Base-by-base conservation (phyloP, 768 basidiomycete genomes). In the Galerina sulciceps region DNA sequence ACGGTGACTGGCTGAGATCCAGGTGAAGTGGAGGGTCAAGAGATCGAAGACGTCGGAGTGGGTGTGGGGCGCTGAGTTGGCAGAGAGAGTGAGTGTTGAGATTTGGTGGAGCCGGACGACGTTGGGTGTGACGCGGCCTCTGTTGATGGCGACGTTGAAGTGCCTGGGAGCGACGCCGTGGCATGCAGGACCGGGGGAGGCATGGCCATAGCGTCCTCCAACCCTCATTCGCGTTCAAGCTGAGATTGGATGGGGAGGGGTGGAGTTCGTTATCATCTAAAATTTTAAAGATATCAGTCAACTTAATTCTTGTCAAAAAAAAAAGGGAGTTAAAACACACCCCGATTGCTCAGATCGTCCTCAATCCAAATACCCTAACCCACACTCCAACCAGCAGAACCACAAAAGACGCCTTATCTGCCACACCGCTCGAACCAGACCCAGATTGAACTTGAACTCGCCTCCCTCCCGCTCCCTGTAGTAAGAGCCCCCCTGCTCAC, bases 401-500 rank as follows among this genome's bases (percentile, higher is more conserved):
- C 26, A 3, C 6, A 4, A 31, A 31, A 31, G 8, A 31, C 26
- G 0, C 26, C 26, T 5, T 31, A 4, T 1, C 37, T 11, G 15
- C 43, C 26, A 18, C 48, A 40, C 60, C 51, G 20, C 15, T 48
- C 22, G 35, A 35, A 55, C 41, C 22, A 36, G 10, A 9, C 23
- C 37, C 49, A 38, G 43, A 6, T 38, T 18, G 13, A 22, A 23
- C 42, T 15, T 45, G 42, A 20, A 18, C 36, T 26, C 38, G 43
- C 50, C 57, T 53, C 20, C 15, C 37, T 13, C 45, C 55, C 46
- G 43, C 34, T 31, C 53, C 35, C 22, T 45, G 65, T 65, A 49
- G 61, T 69, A 53, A 71, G 48, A 37, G 67, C 64, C 57, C 75
- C n/a, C 69, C 13, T 62, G 44, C 53, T 69, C 71, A 0, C 64